These are phyloP conservation scores for Neobulgaria alba DNA, from an alignment of 2,329 filamentous ascomycete species.

Conservation along the genomic window DNA sequence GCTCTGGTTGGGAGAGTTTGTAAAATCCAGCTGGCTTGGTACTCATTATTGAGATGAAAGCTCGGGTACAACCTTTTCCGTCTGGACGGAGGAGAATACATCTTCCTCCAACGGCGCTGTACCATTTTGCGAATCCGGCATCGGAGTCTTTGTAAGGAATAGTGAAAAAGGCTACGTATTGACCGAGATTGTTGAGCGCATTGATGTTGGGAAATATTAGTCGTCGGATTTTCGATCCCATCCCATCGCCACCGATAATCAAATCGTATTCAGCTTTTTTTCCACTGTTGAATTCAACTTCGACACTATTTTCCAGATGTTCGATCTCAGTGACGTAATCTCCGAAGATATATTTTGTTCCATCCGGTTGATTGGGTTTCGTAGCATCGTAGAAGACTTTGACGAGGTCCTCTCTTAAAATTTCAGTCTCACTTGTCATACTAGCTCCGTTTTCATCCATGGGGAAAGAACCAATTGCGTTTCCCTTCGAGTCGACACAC, in stretches of 20 bases:
- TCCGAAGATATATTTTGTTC: slow-evolving; percentile 30
- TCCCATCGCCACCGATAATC: slow-evolving; percentile 47
- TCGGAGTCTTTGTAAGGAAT: slow-evolving; percentile 29
- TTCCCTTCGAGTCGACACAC: slow-evolving; percentile 34
- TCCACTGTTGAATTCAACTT: slow-evolving; percentile 37
- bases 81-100: slow-evolving; percentile 35
- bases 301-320: slow-evolving; percentile 23
- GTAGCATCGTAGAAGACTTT: slow-evolving; percentile 33
- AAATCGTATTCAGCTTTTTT: slow-evolving; percentile 38
- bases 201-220: slow-evolving; percentile 25
- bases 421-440: slow-evolving; percentile 37
- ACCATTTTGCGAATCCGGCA: slow-evolving; percentile 29
- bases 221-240: slow-evolving; percentile 40
- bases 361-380: slow-evolving; percentile 18
- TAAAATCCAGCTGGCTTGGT: slow-evolving; percentile 2
- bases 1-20: slow-evolving; percentile 23
- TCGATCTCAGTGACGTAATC: slow-evolving; percentile 19
- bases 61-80: slow-evolving; percentile 30
- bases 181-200: slow-evolving; percentile 8
- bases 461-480: slow-evolving; percentile 32
- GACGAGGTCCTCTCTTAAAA: slow-evolving; percentile 36
- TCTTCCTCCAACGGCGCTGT: slow-evolving; percentile 30
- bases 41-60: slow-evolving; percentile 30
- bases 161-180: slow-evolving; percentile 32
- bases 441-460: slow-evolving; percentile 26